Base-by-base conservation (phyloP, 768 basidiomycete genomes). In the Tylopilus vinaceipallidus region DNA sequence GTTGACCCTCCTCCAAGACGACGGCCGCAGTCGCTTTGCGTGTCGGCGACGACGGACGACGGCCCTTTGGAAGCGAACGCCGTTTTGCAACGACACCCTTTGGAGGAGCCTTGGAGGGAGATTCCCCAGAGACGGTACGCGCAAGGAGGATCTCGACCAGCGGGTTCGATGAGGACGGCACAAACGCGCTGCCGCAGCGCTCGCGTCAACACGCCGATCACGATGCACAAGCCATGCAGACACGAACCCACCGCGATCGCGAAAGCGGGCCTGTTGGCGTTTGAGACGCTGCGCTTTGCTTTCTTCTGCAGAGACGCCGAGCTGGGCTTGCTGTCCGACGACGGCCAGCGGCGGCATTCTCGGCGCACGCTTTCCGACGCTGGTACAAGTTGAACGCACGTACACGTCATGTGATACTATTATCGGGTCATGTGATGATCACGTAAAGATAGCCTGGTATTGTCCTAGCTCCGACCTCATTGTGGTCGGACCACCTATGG, bases 171-270 rank as follows among this genome's bases (percentile, higher is more conserved):
- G 68, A 70, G 1, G 78, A 67, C 0, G 83, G 81, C 20, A 79
- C 71, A 58, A 82, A 84, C 20, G 75, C 78, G 0, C 82, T 83
- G 35, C 29, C 16, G 23, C n/a, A 19, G 22, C 6, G 19, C 19
- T 11, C 13, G 23, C 29, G 10, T 4, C 44, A 55, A 35, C 52
- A n/a, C 26, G 14, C 41, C 16, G 17, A 33, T 33, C n/a, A 32
- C 13, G 39, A 37, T 9, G 14, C 2, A 30, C 13, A 34, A 44
- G 23, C 1, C 22, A 12, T 17, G 26, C 6, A 14, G 22, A 29
- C 34, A 69, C 80, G 53, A 26, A 83, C 82, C 83, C 82, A 50
- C 83, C 83, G 46, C 83, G 77, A 65, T 86, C 83, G 45, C 86
- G 77, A 64, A 85, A 83, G 22, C 85, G 73, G 29, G 83, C 74